Base-by-base conservation (phyloP, 805 yeast species). In the Saccharomycopsis javanensis region DNA sequence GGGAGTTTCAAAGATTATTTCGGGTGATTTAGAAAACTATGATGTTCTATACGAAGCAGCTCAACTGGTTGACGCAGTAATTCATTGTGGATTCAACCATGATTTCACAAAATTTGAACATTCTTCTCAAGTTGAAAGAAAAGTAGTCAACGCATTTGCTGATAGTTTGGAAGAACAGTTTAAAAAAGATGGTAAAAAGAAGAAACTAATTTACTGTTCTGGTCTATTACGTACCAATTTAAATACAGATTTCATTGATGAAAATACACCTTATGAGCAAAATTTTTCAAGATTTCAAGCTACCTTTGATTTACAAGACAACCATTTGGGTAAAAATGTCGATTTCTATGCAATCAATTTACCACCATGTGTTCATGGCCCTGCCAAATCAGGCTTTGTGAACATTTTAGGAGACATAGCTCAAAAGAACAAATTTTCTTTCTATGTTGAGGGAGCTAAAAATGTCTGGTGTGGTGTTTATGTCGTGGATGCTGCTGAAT, bases 351-450 rank as follows among this genome's bases (percentile, higher is more conserved):
- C 57, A 11, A 57, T 73, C 1, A 65, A 73, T 58, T 61, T 72
- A 25, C 61, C 72, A 15, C 71, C 73, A 30, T 60, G 68, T 8
- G 72, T 69, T 31, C 76, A 72, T 60, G 77, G 68, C 20, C 62
- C 54, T 13, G 65, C 63, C 1, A 72, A 69, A 53, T 3, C 16
- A 1, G 70, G 63, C 1, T 72, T 71, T 38, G 35, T 69, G 28
- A 62, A 68, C 2, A 10, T 31, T 6, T 50, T 66, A 8, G 53
- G 62, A 3, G 67, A 67, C 1, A 61, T 70, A 50, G 66, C 76
- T n/a, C 64, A 72, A 55, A 61, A 69, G 55, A 38, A 59, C 4
- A 71, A 71, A 1, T 64, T 64, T 30, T 69, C 72, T 10, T 59
- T 68, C 5, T 74, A 70, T 62, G 62, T 70, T 8, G 78, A 75